Base-by-base conservation (phyloP, 768 basidiomycete species). In the Rhodotorula graminis region DNA sequence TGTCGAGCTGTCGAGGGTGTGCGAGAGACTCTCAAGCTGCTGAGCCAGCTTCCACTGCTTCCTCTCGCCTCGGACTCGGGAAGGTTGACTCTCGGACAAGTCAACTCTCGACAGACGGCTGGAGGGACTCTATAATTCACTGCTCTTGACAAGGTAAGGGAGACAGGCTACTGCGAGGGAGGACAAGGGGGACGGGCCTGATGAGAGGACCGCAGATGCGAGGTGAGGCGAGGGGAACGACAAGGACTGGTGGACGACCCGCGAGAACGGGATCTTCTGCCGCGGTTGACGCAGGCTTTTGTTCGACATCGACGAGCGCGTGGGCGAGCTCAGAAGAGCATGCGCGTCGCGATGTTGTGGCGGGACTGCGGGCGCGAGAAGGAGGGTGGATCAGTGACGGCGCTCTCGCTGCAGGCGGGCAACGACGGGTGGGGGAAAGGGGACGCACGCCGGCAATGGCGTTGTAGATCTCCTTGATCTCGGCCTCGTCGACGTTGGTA, bases 401-500 rank as follows among this genome's bases (percentile, higher is more conserved):
- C n/a, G 15, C 19, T 37, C 37, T 37, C 37, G 37, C n/a, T n/a
- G n/a, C n/a, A n/a, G n/a, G n/a, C n/a, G n/a, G n/a, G n/a, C n/a
- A n/a, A n/a, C n/a, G n/a, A n/a, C 2, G 46, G 47, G 47, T 11
- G 44, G 19, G 12, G 9, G 64, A 15, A 3, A 40, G 47, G 37
- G 3, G 31, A 52, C 62, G 52, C 31, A 67, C 65, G 56, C 62
- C 27, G 12, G 69, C 57, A 49, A 77, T 77, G 5, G 73, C 71
- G 74, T 89, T 88, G 82, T 87, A 89, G 63, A 98, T 85, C 77
- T 84, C 87, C 78, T 87, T 88, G 75, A 95, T 84, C 79, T 96
- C 91, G 66, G 84, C 83, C 71, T 87, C 86, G 79, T 90, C 91
- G 76, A 97, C 93, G 74, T 92, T 87, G 31, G 91, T 88, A 75